phyloP scores from a whole-genome alignment of 495 filamentous ascomycete species.

The Pyrenula aspistea region DNA sequence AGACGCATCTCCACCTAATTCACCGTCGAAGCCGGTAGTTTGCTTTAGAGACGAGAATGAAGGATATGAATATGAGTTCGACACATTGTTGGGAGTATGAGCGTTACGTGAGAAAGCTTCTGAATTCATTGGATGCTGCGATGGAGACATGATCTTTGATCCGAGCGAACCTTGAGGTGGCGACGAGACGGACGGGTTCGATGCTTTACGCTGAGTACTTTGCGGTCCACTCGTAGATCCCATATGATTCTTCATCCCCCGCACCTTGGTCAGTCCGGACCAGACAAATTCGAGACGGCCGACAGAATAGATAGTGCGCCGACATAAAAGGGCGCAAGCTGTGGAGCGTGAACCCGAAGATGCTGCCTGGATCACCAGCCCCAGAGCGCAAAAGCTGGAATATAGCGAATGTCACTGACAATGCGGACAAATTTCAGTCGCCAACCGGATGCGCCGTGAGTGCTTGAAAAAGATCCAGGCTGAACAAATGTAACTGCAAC shows the following conservation, averaged over 20 bases:
- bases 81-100: slow-evolving; percentile 28
- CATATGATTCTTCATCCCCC: not conserved
- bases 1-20: slow-evolving; percentile 20
- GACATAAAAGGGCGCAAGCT: no score
- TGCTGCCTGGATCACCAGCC: no score
- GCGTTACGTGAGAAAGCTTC: slow-evolving; percentile 31
- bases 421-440: no score
- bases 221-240: not conserved
- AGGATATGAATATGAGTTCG: slow-evolving; percentile 28
- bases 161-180: slow-evolving; percentile 27
- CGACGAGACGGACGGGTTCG: slow-evolving; percentile 34
- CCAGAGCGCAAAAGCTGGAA: no score
- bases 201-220: slow-evolving; percentile 28
- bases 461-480: no score
- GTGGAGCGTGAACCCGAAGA: no score
- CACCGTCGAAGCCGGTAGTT: slow-evolving; percentile 29
- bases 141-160: slow-evolving; percentile 27
- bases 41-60: slow-evolving; percentile 30
- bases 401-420: no score
- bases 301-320: no score
- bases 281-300: no score
- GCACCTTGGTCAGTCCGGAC: no score
- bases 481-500: no score
- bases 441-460: no score
- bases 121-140: slow-evolving; percentile 41